These are phyloP conservation scores for Avena sativa DNA, from an alignment of 176 grass and related monocot species.

Conservation along the genomic window DNA sequence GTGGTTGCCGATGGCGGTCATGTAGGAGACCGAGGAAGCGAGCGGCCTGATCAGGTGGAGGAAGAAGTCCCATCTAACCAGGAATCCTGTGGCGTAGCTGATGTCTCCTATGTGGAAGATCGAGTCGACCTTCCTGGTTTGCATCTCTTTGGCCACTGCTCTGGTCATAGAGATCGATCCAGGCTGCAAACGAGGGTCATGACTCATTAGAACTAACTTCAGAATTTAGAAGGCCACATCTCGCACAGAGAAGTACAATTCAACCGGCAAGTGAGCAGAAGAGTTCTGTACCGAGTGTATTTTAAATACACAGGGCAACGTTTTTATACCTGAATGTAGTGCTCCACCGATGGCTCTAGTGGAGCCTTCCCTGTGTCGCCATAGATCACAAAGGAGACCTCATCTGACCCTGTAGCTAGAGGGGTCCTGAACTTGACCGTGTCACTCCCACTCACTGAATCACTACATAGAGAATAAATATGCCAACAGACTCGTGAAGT, in stretches of 20 bases:
- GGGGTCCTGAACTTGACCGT: too few species aligned
- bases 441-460: too few species aligned
- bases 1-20: conserved; percentile 90
- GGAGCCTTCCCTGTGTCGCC: conserved; percentile 97
- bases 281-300: background rate
- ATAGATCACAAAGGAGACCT: conserved; percentile 55
- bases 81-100: conserved; percentile 83
- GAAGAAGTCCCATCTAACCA: conserved; percentile 82
- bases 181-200: too few species aligned
- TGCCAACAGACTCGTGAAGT: too few species aligned
- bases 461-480: too few species aligned
- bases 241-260: too few species aligned
- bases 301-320: background rate
- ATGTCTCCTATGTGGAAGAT: conserved; percentile 63
- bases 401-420: too few species aligned
- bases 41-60: conserved; percentile 59
- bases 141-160: too few species aligned
- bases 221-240: too few species aligned
- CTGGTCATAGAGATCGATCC: too few species aligned
- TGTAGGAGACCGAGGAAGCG: conserved; percentile 78
- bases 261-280: background rate
- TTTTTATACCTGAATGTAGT: conserved; percentile 76
- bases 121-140: too few species aligned
- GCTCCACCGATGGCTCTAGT: conserved; percentile 79
- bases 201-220: too few species aligned